Evolutionary conservation across 2,329 filamentous ascomycete genomes (phyloP).

Genomic region (Hypoxylon sp.): DNA sequence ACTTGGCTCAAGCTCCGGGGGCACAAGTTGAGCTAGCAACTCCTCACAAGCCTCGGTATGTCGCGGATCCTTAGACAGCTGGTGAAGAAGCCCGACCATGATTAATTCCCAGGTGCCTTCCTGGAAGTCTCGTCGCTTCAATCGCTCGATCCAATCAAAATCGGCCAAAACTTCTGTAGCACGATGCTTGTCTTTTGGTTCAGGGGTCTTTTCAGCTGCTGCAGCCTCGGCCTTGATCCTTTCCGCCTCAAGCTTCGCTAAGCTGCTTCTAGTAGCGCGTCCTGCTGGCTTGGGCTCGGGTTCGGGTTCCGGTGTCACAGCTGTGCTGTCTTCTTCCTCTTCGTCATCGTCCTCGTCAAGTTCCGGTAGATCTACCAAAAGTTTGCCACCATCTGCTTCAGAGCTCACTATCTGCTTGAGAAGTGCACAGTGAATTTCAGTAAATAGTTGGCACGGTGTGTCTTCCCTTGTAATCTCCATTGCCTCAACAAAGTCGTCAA

Average conservation of each 20-base stretch:
- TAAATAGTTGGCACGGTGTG: conserved; percentile 81
- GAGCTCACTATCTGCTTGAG: conserved; percentile 85
- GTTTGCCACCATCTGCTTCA: conserved; percentile 77
- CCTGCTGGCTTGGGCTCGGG: conserved; percentile 69
- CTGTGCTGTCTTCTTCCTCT: conserved; percentile 63
- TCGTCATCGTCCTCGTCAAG: conserved; percentile 75
- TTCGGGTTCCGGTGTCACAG: conserved; percentile 72
- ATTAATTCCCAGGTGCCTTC: conserved; percentile 93
- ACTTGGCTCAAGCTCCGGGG: conserved; percentile 77
- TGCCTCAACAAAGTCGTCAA: conserved; percentile 93
- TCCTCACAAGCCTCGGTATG: conserved; percentile 78
- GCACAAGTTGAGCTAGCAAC: conserved; percentile 82
- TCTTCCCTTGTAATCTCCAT: conserved; percentile 80
- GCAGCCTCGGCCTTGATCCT: conserved; percentile 68
- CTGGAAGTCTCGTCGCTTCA: conserved; percentile 83
- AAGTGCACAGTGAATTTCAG: conserved; percentile 90
- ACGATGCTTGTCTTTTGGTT: conserved; percentile 65
- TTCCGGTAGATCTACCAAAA: conserved; percentile 81
- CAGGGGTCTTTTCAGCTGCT: conserved; percentile 60
- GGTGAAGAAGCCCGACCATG: conserved; percentile 84
- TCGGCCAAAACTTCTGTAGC: conserved; percentile 78
- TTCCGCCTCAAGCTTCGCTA: conserved; percentile 82
- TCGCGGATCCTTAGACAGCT: conserved; percentile 79
- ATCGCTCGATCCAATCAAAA: conserved; percentile 85
- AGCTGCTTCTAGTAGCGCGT: conserved; percentile 84